A percentile compares a stretch with the other conserved stretches of the same genome.
Conservation (phyloP, 1,284 basidiomycete species). For the Cutaneotrichosporon spelunceum region DNA sequence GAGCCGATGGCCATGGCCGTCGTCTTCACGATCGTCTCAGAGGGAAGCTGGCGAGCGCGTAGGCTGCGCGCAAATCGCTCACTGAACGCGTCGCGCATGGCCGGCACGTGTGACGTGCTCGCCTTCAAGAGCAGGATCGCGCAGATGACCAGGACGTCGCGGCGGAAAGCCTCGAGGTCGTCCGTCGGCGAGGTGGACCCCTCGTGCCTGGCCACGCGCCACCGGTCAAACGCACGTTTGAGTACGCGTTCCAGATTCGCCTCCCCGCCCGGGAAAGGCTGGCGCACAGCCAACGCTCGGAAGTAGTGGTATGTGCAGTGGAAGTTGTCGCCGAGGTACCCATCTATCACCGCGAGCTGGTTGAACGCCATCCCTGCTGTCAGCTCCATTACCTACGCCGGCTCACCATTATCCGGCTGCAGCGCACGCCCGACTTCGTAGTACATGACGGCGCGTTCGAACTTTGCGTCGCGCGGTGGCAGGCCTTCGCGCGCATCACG, state of each 20-base stretch:
- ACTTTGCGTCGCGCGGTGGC: slow-evolving; percentile 42
- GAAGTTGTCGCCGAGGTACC: slow-evolving; percentile 79
- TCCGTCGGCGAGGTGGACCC: slow-evolving; percentile 31
- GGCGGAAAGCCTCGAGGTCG: slow-evolving; percentile 64
- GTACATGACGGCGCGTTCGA: slow-evolving; percentile 69
- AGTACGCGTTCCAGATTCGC: slow-evolving; percentile 77
- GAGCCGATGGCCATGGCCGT: slow-evolving; percentile 71
- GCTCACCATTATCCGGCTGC: slow-evolving; percentile 63
- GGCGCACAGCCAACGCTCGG: slow-evolving; percentile 78
- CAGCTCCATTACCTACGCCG: slow-evolving; percentile 24
- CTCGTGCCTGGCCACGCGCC: slow-evolving; percentile 38
- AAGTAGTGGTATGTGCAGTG: slow-evolving; percentile 81
- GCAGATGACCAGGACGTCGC: slow-evolving; percentile 65
- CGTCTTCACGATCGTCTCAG: slow-evolving; percentile 72
- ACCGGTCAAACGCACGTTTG: slow-evolving; percentile 61
- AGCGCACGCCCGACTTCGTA: slow-evolving; percentile 80
- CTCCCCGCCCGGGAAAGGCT: slow-evolving; percentile 80
- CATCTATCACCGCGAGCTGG: slow-evolving; percentile 88
- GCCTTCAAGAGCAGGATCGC: slow-evolving; percentile 43
- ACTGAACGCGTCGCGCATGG: slow-evolving; percentile 24
- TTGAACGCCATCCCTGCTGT: slow-evolving; percentile 80
- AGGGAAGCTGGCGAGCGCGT: slow-evolving; percentile 66
- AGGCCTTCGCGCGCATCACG: slow-evolving; percentile 29
- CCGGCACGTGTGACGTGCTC: slow-evolving; percentile 29
- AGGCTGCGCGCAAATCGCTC: slow-evolving; percentile 54